Evolutionary conservation across 768 basidiomycete genomes (phyloP), one percentile per base, ranked within the genome.

Genomic region (Ramaria rubella): DNA sequence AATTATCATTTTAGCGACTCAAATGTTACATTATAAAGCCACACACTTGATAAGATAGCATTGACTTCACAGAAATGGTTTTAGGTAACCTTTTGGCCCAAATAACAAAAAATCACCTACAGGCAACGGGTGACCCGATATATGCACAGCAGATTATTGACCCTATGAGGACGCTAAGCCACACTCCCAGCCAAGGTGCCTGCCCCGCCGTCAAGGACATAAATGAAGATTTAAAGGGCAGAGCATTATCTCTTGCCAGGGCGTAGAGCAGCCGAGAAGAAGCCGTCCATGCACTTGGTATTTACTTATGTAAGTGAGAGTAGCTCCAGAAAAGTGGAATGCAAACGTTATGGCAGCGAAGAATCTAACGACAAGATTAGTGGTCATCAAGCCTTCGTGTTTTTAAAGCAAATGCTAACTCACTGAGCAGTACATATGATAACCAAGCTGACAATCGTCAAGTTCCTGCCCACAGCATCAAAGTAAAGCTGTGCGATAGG

Each of bases 401-500:
- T 31, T 9, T 9, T 7, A 15, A 42, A 15, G 19, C 21, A 45
- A 17, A 55, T n/a, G 24, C 12, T 9, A 12, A 33, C 55, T 33
- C 31, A 72, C 67, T 82, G 79, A 23, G 77, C 77, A 19, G 81
- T 57, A 33, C 68, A 67, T 50, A 82, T 70, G 27, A 83, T 71
- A 2, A 75, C 68, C 23, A 83, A 70, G 58, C 79, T 81, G 71
- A 82, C 69, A 30, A 80, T 62, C 30, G 79, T 73, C 50, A 81
- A 66, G 49, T 64, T 64, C 55, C 63, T 63, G 19, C 81, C 80
- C 1, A 77, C 77, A 6, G 81, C 79, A 58, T 81, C 81, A 60
- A 73, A 73, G 64, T 76, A 82, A 14, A 83, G 67, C 63, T 82
- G 81, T 15, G 80, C 79, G 59, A 82, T 81, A 5, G 81, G 81